phyloP scores from a whole-genome alignment of 805 yeast genomes.

The Zygoascus tannicola region DNA sequence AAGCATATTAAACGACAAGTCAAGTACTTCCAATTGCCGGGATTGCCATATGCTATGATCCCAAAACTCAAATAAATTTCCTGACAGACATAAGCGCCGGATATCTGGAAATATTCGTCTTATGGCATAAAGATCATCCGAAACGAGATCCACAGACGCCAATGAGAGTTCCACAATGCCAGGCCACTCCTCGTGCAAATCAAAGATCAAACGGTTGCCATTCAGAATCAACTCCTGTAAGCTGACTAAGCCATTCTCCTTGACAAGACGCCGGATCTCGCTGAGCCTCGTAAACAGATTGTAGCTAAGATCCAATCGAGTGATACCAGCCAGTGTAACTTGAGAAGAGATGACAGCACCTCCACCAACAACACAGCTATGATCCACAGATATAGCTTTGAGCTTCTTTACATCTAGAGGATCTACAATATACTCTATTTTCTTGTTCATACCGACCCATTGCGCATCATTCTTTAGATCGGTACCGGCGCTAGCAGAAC shows the following conservation, averaged over 20 bases:
- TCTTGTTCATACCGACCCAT: slow-evolving; percentile 46
- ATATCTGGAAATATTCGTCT: slow-evolving; percentile 30
- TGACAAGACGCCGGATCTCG: slow-evolving; percentile 32
- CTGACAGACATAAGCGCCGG: slow-evolving; percentile 7
- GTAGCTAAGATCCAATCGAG: slow-evolving; percentile 47
- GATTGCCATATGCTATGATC: slow-evolving; percentile 2
- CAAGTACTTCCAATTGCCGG: slow-evolving; percentile 23
- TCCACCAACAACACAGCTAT: slow-evolving; percentile 28
- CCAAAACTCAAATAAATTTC: slow-evolving; percentile 16
- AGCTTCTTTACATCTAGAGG: slow-evolving; percentile 44
- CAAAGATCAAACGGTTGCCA: slow-evolving; percentile 27
- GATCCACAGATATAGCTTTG: slow-evolving; percentile 41
- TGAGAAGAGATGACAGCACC: neutral
- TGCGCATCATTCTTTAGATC: slow-evolving; percentile 24
- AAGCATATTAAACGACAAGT: slow-evolving; percentile 38
- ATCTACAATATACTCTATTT: slow-evolving; percentile 43
- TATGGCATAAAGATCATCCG: slow-evolving; percentile 8
- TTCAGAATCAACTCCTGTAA: slow-evolving; percentile 41
- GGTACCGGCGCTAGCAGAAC: slow-evolving; percentile 25
- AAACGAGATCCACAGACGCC: slow-evolving; percentile 14
- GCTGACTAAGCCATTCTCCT: slow-evolving; percentile 28
- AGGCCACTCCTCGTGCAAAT: neutral
- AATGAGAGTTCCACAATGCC: slow-evolving; percentile 15
- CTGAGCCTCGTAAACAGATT: slow-evolving; percentile 42
- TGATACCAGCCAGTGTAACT: slow-evolving; percentile 9